These are phyloP conservation scores for Calycina marina DNA, from an alignment of 2,329 filamentous ascomycete genomes.

Conservation along the genomic window DNA sequence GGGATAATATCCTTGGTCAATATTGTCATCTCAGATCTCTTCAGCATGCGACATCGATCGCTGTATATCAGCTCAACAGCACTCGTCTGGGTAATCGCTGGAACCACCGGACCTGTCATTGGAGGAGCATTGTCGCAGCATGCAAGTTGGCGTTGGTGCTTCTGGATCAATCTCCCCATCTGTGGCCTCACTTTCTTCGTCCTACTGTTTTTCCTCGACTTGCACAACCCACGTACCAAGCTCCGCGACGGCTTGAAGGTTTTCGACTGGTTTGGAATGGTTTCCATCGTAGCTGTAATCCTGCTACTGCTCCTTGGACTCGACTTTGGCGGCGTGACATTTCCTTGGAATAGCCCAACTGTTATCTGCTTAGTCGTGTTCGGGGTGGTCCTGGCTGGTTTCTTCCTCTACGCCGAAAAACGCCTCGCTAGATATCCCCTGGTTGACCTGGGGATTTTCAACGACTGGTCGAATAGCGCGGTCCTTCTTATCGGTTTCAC, in stretches of 20 bases:
- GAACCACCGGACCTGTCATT: conserved; percentile 44
- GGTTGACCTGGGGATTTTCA: conserved; percentile 61
- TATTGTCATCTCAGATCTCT: conserved; percentile 48
- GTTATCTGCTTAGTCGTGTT: conserved; percentile 70
- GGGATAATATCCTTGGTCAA: conserved; percentile 49
- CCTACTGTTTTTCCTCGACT: conserved; percentile 43
- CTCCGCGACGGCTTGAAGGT: conserved; percentile 43
- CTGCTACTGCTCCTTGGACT: conserved; percentile 74
- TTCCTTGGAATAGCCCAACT: conserved; percentile 55
- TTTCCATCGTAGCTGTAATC: conserved; percentile 54
- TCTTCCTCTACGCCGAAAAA: conserved; percentile 56
- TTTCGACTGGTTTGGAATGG: conserved; percentile 41
- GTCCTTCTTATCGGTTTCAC: conserved; percentile 52
- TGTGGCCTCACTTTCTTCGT: conserved; percentile 30
- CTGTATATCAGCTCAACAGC: conserved; percentile 47
- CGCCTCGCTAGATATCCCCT: conserved; percentile 60
- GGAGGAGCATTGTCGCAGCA: conserved; percentile 44
- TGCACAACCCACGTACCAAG: conserved; percentile 45
- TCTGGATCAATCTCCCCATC: conserved; percentile 38
- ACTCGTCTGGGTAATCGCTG: conserved; percentile 45
- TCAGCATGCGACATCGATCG: too few relatives aligned
- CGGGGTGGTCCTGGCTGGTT: conserved; percentile 39
- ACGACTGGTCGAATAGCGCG: conserved; percentile 47
- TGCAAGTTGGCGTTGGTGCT: conserved; percentile 46
- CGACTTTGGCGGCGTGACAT: conserved; percentile 61